Evolutionary conservation across 2,329 filamentous ascomycete species (phyloP).

Genomic region (Daldinia eschscholtzii): DNA sequence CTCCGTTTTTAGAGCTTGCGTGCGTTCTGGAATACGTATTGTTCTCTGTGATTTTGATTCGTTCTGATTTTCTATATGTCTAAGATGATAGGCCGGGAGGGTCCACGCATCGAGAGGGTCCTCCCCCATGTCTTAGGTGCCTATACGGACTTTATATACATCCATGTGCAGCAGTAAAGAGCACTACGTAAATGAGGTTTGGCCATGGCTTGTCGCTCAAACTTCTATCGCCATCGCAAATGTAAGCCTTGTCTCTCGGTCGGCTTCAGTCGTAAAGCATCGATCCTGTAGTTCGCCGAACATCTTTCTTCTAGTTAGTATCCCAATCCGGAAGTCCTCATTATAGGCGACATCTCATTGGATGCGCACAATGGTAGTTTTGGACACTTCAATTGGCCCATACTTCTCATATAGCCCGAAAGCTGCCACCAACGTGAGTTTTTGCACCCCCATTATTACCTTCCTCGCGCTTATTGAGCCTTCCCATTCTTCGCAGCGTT

Average conservation of each 20-base stretch:
- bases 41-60: background rate
- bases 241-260: background rate
- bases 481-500: constrained; percentile 61
- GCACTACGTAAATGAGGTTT: constrained; percentile 15
- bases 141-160: constrained; percentile 25
- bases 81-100: background rate
- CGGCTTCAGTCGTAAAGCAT: constrained; percentile 6
- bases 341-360: constrained; percentile 20
- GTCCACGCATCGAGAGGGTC: constrained; percentile 11
- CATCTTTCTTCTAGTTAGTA: background rate
- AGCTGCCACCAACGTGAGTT: background rate
- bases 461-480: constrained; percentile 57
- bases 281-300: constrained; percentile 2
- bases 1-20: background rate
- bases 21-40: background rate
- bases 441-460: background rate
- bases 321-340: constrained; percentile 1
- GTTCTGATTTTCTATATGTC: constrained; percentile 11
- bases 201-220: constrained; percentile 10
- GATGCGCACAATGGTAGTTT: background rate
- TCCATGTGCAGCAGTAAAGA: constrained; percentile 14
- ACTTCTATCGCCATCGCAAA: constrained; percentile 4
- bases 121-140: background rate
- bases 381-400: background rate
- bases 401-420: background rate